Evolutionary conservation across 495 filamentous ascomycete species (phyloP).

Genomic region (Penicillium bialowiezense): DNA sequence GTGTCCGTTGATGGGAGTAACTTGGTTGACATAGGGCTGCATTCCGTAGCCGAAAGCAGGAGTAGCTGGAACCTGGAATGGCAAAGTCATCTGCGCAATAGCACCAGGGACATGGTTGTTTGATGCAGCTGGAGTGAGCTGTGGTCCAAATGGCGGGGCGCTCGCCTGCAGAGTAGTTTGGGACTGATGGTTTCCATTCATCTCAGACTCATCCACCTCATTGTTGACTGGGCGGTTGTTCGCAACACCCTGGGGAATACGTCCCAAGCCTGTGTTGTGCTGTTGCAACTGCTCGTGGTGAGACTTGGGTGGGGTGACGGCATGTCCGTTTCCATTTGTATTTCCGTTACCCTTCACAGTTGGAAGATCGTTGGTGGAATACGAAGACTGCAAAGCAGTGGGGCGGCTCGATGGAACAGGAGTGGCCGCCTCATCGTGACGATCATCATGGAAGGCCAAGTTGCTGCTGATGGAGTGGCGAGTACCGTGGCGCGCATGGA

Average conservation of each 20-base stretch:
- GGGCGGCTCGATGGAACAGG: constrained; percentile 32
- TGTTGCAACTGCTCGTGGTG: constrained; percentile 77
- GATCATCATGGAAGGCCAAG: constrained; percentile 30
- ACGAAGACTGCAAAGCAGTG: constrained; percentile 68
- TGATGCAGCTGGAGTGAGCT: constrained; percentile 26
- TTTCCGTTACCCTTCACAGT: constrained; percentile 65
- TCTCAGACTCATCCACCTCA: constrained; percentile 44
- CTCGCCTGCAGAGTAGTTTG: constrained; percentile 73
- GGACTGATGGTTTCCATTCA: constrained; percentile 46
- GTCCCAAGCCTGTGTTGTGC: constrained; percentile 76
- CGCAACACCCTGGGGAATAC: constrained; percentile 63
- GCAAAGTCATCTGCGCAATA: constrained; percentile 16
- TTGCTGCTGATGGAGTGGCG: constrained; percentile 58
- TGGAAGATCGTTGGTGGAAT: constrained; percentile 87
- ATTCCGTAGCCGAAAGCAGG: constrained; percentile 33
- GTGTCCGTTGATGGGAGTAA: constrained; percentile 25
- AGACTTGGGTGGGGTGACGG: constrained; percentile 58
- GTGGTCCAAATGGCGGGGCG: constrained; percentile 66
- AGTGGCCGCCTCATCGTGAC: constrained; percentile 23
- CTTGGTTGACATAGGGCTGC: constrained; percentile 31
- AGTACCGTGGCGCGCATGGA: constrained; percentile 35
- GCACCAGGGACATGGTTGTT: constrained; percentile 16
- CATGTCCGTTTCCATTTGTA: constrained; percentile 36
- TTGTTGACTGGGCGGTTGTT: constrained; percentile 64
- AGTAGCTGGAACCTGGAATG: constrained; percentile 21